Evolutionary conservation across 1,284 basidiomycete genomes (phyloP).

Genomic region (Marasmius fiardii): DNA sequence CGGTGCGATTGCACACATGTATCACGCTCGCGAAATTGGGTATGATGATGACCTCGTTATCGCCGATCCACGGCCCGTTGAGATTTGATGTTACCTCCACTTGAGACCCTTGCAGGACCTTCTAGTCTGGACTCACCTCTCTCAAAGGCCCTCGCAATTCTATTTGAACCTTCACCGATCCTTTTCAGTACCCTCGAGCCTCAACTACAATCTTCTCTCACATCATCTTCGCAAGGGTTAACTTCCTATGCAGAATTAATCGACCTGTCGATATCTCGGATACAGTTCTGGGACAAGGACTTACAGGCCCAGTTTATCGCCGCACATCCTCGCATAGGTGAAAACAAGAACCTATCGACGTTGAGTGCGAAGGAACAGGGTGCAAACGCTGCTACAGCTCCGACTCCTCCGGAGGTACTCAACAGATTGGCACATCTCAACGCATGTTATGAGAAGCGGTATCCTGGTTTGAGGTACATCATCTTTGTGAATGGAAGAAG

Average conservation of each 20-base stretch:
- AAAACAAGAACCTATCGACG: conserved; percentile 66
- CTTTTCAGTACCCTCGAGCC: conserved; percentile 13
- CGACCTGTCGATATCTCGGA: conserved; percentile 49
- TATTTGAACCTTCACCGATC: conserved; percentile 8
- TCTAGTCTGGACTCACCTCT: background rate
- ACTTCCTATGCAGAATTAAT: conserved; percentile 60
- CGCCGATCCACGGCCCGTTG: background rate
- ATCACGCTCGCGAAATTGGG: no score
- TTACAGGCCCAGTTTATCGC: conserved; percentile 70
- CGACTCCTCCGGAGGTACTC: conserved; percentile 65
- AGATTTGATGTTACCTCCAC: background rate
- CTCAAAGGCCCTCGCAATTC: background rate
- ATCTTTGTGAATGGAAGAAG: conserved; percentile 89
- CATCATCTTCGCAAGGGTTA: conserved; percentile 2
- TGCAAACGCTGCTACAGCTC: conserved; percentile 27
- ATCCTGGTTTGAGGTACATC: conserved; percentile 78
- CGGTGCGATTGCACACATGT: no score
- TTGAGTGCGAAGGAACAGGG: conserved; percentile 82
- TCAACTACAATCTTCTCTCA: conserved; percentile 4
- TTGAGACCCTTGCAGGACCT: background rate
- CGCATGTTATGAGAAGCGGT: conserved; percentile 69
- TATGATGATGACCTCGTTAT: background rate
- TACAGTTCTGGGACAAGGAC: conserved; percentile 53
- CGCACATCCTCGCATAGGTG: conserved; percentile 88
- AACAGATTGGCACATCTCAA: conserved; percentile 68